Conservation (phyloP, 768 basidiomycete genomes). For the Hygrocybe punicea region DNA sequence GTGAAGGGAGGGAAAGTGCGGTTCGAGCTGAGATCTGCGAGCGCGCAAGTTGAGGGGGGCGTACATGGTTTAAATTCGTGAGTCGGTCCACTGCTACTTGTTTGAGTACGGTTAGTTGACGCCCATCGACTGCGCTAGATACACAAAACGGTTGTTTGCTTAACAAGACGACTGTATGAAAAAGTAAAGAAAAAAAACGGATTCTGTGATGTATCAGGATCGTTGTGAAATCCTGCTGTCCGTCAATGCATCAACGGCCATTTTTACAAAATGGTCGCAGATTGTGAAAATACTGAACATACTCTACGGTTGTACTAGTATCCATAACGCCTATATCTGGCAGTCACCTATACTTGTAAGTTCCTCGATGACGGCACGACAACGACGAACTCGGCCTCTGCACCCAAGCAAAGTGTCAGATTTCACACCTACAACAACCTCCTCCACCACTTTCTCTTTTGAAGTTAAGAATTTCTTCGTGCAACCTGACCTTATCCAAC, state of each 20-base stretch:
- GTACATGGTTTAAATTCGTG: constrained; percentile 95
- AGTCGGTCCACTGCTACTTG: constrained; percentile 37
- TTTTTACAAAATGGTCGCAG: too few species aligned
- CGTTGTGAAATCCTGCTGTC: too few species aligned
- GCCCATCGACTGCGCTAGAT: constrained; percentile 19
- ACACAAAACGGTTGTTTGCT: constrained; percentile 41
- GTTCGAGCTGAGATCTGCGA: constrained; percentile 91
- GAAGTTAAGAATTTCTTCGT: neutral
- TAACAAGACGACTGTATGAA: neutral
- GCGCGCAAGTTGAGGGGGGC: constrained; percentile 93
- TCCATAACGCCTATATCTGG: too few species aligned
- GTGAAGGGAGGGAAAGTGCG: constrained; percentile 67
- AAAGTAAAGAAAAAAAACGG: neutral
- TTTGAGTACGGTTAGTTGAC: neutral
- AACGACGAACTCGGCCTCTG: neutral
- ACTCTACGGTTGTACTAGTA: neutral
- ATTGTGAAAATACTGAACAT: too few species aligned
- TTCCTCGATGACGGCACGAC: neutral
- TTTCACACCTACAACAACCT: neutral
- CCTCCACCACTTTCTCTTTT: neutral
- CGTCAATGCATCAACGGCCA: too few species aligned
- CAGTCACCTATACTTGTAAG: too few species aligned
- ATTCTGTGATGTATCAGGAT: neutral
- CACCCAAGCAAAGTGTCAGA: neutral
- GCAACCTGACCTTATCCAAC: neutral